Evolutionary conservation across 129 eudicot species (phyloP), one percentile per base, ranked within the genome.

Genomic region (Kitagawia praeruptora): DNA sequence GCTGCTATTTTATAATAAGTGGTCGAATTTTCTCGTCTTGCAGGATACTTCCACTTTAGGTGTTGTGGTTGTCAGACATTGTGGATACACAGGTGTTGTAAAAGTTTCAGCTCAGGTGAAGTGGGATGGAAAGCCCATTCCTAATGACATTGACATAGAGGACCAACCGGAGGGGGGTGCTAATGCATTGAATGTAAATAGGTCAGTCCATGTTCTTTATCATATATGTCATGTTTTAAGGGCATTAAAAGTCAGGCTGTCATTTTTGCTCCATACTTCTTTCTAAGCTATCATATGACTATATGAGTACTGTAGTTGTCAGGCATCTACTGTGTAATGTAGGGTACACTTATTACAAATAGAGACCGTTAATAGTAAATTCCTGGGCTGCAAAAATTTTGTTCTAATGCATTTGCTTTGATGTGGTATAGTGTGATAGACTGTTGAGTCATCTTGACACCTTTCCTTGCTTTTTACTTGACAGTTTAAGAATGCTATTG

Each of bases 81-180:
- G 94, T 85, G 98, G 98, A 56, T 87, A 87, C 83, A 95, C 96
- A 3, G 97, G 97, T 58, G 82, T 92, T 76, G 98, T 92, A 83
- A 95, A 92, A 89, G 93, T 92, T 77, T 83, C 80, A 61, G 82
- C 92, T 38, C 88, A 87, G 87, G 87, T 86, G 42, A 85, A 87
- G 42, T 88, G 93, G 96, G 86, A 86, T 74, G 92, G 88, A 27
- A 86, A 85, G 63, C 77, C 84, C 46, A 82, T 95, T 46, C 91
- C 96, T 31, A 84, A 90, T 72, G 97, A 92, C 72, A 84, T 95
- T 83, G 94, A 90, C 37, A 90, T 95, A 46, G 97, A 89, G 78
- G 98, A 92, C 81, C 96, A 95, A 76, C 92, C 97, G 54, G 97
- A 95, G 67, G 98, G 98, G 47, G 98, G 98, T 76, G 97, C 98